Conservation (phyloP, 768 basidiomycete genomes). For the Macrolepiota dolichaula region DNA sequence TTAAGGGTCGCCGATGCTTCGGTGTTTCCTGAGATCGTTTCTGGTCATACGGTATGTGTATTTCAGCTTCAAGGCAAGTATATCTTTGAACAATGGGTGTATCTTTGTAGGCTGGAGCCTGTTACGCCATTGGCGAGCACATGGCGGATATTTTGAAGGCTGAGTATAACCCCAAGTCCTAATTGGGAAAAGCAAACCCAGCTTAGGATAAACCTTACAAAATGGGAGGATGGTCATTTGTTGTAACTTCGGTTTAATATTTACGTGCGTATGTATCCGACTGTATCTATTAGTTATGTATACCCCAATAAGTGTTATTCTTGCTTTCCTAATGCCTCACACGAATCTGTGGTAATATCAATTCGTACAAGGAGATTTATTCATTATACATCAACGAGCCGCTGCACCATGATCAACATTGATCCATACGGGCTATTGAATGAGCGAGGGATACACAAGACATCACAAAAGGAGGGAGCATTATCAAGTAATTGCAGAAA, state of each 20-base stretch:
- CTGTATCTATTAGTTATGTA: no score
- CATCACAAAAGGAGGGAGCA: not conserved
- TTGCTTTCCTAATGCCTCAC: not conserved
- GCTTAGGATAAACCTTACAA: not conserved
- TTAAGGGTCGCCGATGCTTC: slow-evolving; percentile 30
- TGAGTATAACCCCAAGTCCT: slow-evolving; percentile 11
- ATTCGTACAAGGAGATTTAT: slow-evolving; percentile 1
- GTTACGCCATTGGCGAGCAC: slow-evolving; percentile 27
- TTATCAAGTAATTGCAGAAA: not conserved
- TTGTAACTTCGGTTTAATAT: not conserved
- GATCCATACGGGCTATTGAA: not conserved
- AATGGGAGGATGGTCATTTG: not conserved
- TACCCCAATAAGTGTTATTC: no score
- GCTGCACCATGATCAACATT: slow-evolving; percentile 6
- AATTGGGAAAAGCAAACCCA: not conserved
- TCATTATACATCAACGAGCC: not conserved
- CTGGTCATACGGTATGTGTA: slow-evolving; percentile 14
- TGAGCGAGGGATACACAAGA: not conserved
- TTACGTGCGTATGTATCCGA: not conserved
- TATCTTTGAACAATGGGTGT: not conserved
- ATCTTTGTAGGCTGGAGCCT: slow-evolving; percentile 23
- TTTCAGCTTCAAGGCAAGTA: not conserved
- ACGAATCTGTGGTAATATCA: not conserved
- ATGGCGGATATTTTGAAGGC: slow-evolving; percentile 28
- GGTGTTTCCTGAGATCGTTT: slow-evolving; percentile 12